phyloP scores from a whole-genome alignment of 2,329 filamentous ascomycete species.

The Leptographium radiaticola region DNA sequence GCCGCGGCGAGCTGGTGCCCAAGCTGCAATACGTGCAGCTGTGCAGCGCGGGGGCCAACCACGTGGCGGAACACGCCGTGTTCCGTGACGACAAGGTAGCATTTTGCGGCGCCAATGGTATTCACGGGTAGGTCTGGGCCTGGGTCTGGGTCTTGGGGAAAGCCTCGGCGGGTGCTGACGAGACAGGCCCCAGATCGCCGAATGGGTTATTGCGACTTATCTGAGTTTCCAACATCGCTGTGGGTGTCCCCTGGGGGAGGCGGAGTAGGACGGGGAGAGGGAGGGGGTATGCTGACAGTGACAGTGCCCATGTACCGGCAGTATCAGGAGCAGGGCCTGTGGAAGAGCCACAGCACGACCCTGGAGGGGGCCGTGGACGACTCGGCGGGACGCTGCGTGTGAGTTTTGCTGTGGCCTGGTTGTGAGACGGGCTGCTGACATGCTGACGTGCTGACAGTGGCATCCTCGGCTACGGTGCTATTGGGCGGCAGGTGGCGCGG shows the following conservation, averaged over 20 bases:
- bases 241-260: not conserved
- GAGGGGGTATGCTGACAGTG: not conserved
- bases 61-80: slow-evolving; percentile 29
- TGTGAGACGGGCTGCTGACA: too few species aligned
- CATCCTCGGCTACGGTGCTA: slow-evolving; percentile 41
- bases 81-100: slow-evolving; percentile 35
- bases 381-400: slow-evolving; percentile 35
- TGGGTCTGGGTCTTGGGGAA: too few species aligned
- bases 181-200: slow-evolving; percentile 38
- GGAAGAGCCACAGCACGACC: slow-evolving; percentile 22
- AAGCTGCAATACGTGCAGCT: slow-evolving; percentile 41
- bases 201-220: slow-evolving; percentile 42
- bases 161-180: not conserved
- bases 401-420: slow-evolving; percentile 13
- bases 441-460: slow-evolving; percentile 20
- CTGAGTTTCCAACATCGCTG: slow-evolving; percentile 34
- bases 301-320: slow-evolving; percentile 31
- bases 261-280: too few species aligned
- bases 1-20: slow-evolving; percentile 24
- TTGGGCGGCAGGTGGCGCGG: slow-evolving; percentile 39
- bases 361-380: slow-evolving; percentile 21
- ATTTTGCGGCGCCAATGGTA: slow-evolving; percentile 43
- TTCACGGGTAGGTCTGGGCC: slow-evolving; percentile 35
- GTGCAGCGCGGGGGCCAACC: slow-evolving; percentile 39
- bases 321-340: slow-evolving; percentile 28